Conservation (phyloP, 1,139 yeast genomes). For the Wickerhamomyces sp. region DNA sequence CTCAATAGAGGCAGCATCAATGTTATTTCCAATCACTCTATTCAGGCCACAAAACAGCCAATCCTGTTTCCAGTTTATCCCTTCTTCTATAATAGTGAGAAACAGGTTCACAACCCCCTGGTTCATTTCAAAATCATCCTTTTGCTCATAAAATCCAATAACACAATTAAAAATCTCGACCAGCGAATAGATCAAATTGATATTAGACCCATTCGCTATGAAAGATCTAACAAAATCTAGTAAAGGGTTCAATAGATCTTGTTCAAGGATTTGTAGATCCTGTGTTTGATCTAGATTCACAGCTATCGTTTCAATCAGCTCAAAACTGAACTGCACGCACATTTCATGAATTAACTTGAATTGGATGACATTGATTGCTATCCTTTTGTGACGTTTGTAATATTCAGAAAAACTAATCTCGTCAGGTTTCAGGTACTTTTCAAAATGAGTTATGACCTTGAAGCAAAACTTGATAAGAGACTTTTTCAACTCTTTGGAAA, state of each 20-base stretch:
- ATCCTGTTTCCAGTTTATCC: conserved; percentile 5
- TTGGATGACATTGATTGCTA: conserved; percentile 19
- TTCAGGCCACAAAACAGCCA: conserved; percentile 42
- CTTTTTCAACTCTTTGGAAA: conserved; percentile 7
- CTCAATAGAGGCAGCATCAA: conserved; percentile 28
- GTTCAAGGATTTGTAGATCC: conserved; percentile 2
- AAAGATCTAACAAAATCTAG: conserved; percentile 7
- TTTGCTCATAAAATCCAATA: conserved; percentile 15
- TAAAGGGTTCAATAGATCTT: conserved; percentile 3
- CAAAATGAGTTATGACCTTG: conserved; percentile 1
- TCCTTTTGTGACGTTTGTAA: conserved; percentile 14
- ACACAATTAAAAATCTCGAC: conserved; percentile 36
- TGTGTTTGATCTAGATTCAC: conserved; percentile 9
- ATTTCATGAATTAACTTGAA: conserved; percentile 14
- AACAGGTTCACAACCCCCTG: conserved; percentile 8
- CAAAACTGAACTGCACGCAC: conserved; percentile 13
- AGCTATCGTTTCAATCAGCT: conserved; percentile 13
- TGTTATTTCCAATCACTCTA: conserved; percentile 48
- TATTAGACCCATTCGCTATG: conserved; percentile 12
- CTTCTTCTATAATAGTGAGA: conserved; percentile 6
- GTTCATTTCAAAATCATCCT: conserved; percentile 25
- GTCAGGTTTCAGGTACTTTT: conserved; percentile 10
- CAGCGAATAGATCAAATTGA: conserved; percentile 26
- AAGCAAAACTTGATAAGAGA: conserved; percentile 1
- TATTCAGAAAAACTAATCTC: conserved; percentile 13